phyloP scores from a whole-genome alignment of 2,329 filamentous ascomycete genomes.

The Ilyonectria sp. region DNA sequence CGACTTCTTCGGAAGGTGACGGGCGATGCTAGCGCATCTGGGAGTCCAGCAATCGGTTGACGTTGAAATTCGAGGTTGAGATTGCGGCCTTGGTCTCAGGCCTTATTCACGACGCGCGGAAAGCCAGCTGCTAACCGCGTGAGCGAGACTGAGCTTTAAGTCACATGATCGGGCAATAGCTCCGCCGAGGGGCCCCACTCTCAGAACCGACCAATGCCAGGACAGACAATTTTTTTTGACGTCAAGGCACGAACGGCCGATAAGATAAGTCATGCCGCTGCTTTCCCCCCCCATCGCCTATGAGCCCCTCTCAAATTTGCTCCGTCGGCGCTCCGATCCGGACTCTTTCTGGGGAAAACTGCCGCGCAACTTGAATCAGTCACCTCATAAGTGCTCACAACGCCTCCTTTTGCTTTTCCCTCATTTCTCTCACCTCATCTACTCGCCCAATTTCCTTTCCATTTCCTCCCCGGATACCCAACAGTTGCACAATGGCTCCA shows the following conservation, averaged over 20 bases:
- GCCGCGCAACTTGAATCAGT: conserved; percentile 11
- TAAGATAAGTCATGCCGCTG: conserved; percentile 24
- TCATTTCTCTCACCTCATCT: conserved; percentile 12
- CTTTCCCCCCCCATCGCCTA: conserved; percentile 8
- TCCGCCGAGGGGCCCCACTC: neutral
- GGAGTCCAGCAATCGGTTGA: neutral
- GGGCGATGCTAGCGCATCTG: neutral
- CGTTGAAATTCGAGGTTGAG: neutral
- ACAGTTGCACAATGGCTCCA: conserved; percentile 46
- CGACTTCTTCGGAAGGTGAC: neutral
- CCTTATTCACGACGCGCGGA: conserved; percentile 2
- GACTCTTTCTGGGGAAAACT: conserved; percentile 28
- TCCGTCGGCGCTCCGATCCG: conserved; percentile 45
- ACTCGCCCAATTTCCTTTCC: neutral
- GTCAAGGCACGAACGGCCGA: conserved; percentile 27
- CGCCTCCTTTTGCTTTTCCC: conserved; percentile 14
- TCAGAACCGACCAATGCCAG: conserved; percentile 26
- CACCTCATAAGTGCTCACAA: neutral
- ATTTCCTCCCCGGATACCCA: neutral
- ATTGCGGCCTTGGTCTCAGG: neutral
- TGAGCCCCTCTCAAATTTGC: conserved; percentile 42
- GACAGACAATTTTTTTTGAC: conserved; percentile 19
- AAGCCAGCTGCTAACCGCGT: neutral
- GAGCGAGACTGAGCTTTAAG: neutral
- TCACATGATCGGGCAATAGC: conserved; percentile 15